phyloP scores from a whole-genome alignment of 2,329 filamentous ascomycete species.

The Mariannaea elegans region DNA sequence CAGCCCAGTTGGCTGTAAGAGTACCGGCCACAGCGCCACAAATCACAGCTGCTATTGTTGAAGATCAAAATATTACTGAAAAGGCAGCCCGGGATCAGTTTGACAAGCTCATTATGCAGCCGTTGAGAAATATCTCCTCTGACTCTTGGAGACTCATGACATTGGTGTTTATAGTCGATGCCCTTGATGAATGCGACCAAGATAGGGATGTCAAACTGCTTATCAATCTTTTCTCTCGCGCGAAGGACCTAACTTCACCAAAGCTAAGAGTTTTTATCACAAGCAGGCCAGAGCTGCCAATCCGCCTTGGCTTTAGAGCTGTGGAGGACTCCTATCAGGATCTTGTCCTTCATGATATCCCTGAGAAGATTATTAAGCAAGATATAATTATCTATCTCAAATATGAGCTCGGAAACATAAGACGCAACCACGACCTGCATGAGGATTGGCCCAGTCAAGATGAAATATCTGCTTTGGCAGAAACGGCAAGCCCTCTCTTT shows the following conservation, averaged over 20 bases:
- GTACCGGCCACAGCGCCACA: not conserved
- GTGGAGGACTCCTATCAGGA: conserved; percentile 30
- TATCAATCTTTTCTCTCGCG: not conserved
- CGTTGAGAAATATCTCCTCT: no score
- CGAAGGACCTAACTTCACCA: not conserved
- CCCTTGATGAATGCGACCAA: conserved; percentile 1
- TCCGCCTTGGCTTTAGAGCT: conserved; percentile 46
- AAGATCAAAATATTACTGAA: not conserved
- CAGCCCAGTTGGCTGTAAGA: conserved; percentile 41
- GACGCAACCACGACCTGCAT: conserved; percentile 30
- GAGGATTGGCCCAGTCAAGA: conserved; percentile 25
- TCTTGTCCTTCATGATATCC: conserved; percentile 49
- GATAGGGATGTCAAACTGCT: not conserved
- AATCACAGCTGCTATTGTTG: not conserved
- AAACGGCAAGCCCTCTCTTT: conserved; percentile 46
- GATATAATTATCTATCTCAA: conserved; percentile 50
- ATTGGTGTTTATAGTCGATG: conserved; percentile 2
- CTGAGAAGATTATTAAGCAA: conserved; percentile 38
- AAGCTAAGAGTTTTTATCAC: not conserved
- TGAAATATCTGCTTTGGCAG: conserved; percentile 22
- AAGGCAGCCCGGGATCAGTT: not conserved
- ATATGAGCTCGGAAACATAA: conserved; percentile 42
- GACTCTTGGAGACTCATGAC: not conserved
- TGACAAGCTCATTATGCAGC: no score
- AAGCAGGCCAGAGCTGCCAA: no score